Base-by-base conservation (phyloP, 129 eudicot species). In the Logfia minima region DNA sequence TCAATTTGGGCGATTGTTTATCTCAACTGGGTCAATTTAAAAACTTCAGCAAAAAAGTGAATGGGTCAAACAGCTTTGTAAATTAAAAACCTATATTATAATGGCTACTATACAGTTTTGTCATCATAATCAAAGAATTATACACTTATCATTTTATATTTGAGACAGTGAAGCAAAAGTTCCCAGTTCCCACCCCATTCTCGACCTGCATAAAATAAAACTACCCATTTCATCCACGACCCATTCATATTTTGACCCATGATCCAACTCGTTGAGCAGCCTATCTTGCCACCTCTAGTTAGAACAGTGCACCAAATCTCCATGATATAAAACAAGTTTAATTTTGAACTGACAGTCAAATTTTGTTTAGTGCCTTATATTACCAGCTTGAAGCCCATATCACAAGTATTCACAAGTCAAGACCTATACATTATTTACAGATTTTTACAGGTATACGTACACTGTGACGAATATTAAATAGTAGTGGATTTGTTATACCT, bases 401-500 rank as follows among this genome's bases (percentile, higher is more conserved):
- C 21, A 34, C 70, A 24, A 28, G 19, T 17, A 55, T 55, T 55
- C 22, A 17, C 19, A 19, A 55, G 22, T 55, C 61, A 55, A 53
- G 59, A 53, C 21, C 1, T 26, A 26, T 26, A 26, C 21, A 53
- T 52, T 17, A 16, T 51, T 53, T 53, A 53, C n/a, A 53, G 8
- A 17, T 18, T 4, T 53, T 55, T 19, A 18, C 1, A 5, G 4
- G 62, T n/a, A 55, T 55, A 6, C 10, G 0, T 64, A 17, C 16
- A 65, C 55, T 67, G 14, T 18, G 48, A 67, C 24, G 8, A 6
- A 17, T 34, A 32, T 35, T 35, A 17, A 67, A 4, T 67, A 11
- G 51, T 65, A 60, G 53, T 41, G 34, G 59, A 69, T 78, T 26
- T 41, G 31, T 81, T n/a, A 22, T 19, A 95, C 99, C 96, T 75